A percentile compares a stretch with the other conserved stretches of the same genome.
phyloP scores from a whole-genome alignment of 805 yeast genomes.

The Huiozyma naganishii region DNA sequence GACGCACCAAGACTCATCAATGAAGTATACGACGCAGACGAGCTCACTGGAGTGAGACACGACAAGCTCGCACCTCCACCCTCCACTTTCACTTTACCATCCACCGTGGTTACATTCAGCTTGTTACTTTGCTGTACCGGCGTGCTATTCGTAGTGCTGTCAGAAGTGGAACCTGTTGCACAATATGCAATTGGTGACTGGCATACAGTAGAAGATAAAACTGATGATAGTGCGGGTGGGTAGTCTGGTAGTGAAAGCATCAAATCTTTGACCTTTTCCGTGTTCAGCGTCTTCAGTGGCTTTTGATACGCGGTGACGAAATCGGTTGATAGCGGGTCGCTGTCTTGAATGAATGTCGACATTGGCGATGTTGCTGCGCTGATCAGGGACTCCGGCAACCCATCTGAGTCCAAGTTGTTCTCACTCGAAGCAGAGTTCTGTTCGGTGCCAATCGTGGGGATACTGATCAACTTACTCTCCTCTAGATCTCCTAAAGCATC shows the following conservation, averaged over 20 bases:
- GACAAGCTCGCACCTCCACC: no score
- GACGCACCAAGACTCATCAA: background rate
- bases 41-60: background rate
- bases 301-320: background rate
- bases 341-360: background rate
- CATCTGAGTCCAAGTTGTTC: no score
- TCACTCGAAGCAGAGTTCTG: no score
- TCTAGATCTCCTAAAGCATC: no score
- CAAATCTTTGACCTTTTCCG: slow-evolving; percentile 1
- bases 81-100: no score
- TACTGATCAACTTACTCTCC: no score
- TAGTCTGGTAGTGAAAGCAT: slow-evolving; percentile 1
- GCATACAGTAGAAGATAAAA: background rate
- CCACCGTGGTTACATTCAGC: no score
- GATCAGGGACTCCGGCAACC: no score
- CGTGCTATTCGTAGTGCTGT: no score
- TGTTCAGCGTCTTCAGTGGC: background rate
- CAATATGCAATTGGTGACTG: background rate
- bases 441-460: no score
- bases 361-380: background rate
- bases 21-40: background rate
- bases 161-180: background rate
- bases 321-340: background rate
- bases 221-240: background rate
- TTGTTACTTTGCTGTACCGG: no score